Conservation (phyloP, 2,329 filamentous ascomycete species). For the Cucurbitaria berberidis region DNA sequence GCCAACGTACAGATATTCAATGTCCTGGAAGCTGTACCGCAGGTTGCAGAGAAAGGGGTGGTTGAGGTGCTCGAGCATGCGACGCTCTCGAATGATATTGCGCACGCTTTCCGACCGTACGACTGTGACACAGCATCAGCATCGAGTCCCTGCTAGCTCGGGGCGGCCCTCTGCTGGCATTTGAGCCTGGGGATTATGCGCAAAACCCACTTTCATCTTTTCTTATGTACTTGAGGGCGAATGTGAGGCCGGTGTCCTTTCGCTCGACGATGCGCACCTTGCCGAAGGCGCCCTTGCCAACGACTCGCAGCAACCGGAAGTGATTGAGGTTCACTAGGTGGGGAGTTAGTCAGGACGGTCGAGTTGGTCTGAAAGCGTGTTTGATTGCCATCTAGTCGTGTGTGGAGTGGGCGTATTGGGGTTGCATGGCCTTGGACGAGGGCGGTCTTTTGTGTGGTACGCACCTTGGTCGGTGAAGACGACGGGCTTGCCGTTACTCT, state of each 20-base stretch:
- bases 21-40: constrained; percentile 98
- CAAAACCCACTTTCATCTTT: constrained; percentile 87
- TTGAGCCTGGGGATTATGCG: constrained; percentile 4
- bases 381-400: no score
- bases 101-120: constrained; percentile 96
- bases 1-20: constrained; percentile 89
- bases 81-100: constrained; percentile 95
- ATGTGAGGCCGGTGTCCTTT: constrained; percentile 91
- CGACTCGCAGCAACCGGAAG: constrained; percentile 91
- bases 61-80: constrained; percentile 98
- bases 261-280: constrained; percentile 98
- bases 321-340: constrained; percentile 89
- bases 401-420: neutral
- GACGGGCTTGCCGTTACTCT: constrained; percentile 92
- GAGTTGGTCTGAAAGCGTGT: no score
- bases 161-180: neutral
- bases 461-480: constrained; percentile 91
- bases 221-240: constrained; percentile 96
- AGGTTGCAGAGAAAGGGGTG: constrained; percentile 98
- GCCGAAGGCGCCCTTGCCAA: constrained; percentile 96
- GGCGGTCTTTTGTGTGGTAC: no score
- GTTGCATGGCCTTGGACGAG: no score
- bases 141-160: constrained; percentile 9
- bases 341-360: neutral
- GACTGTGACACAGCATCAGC: constrained; percentile 63